A percentile compares a stretch with the other conserved stretches of the same genome.
Conservation (phyloP, 805 yeast species). For the Pichia manshurica region DNA sequence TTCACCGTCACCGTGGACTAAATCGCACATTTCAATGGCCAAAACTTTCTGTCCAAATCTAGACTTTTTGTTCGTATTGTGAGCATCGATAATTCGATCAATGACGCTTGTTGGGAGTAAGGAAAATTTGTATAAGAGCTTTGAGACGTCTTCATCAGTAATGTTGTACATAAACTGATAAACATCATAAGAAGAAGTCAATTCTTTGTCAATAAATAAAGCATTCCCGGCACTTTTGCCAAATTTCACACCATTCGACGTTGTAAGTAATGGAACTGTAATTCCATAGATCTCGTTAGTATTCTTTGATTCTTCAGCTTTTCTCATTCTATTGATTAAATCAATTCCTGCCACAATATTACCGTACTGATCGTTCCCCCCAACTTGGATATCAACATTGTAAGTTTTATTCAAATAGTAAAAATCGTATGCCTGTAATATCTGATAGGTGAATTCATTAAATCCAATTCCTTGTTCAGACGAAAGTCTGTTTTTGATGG, state of each 20-base stretch:
- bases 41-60: conserved; percentile 71
- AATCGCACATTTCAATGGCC: conserved; percentile 80
- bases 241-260: conserved; percentile 86
- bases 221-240: conserved; percentile 98
- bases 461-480: conserved; percentile 79
- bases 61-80: conserved; percentile 50
- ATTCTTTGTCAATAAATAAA: conserved; percentile 67
- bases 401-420: conserved; percentile 63
- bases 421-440: conserved; percentile 90
- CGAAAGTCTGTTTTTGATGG: conserved; percentile 67
- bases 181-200: conserved; percentile 74
- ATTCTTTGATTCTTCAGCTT: conserved; percentile 15
- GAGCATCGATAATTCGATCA: conserved; percentile 45
- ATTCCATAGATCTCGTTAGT: conserved; percentile 53
- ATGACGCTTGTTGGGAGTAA: conserved; percentile 63
- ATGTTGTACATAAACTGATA: conserved; percentile 81
- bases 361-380: conserved; percentile 99
- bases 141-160: conserved; percentile 68
- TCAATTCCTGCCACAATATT: conserved; percentile 95
- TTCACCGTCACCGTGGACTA: conserved; percentile 77
- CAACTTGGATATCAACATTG: conserved; percentile 70
- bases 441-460: conserved; percentile 90
- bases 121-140: conserved; percentile 71
- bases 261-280: conserved; percentile 85
- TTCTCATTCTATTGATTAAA: conserved; percentile 56